Evolutionary conservation across 2,329 filamentous ascomycete species (phyloP), one percentile per base, ranked within the genome.

Genomic region (Aspergillus sp.): DNA sequence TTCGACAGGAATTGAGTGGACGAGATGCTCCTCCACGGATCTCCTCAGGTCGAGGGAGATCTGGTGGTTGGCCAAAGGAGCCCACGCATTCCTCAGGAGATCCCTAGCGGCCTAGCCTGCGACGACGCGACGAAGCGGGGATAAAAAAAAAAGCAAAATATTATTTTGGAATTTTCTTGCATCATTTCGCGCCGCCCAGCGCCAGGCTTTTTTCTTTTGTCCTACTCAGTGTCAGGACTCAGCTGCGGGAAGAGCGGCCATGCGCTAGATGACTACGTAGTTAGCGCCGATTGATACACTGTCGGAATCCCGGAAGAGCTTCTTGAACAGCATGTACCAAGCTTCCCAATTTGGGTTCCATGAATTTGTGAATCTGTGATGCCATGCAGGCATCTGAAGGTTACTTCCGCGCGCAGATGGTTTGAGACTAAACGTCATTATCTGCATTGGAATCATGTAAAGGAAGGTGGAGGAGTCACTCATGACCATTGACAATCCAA

Each of bases 181-280:
- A 46, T 28, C 38, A 51, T 30, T 30, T 34, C 46, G 9, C 43
- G 56, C 25, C 25, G 25, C 25, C 25, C 25, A 7, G 25, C 25
- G 25, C 25, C 25, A 28, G 30, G 19, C 4, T 51, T 47, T 51
- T 47, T 22, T 23, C 19, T 56, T 34, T 31, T 45, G 25, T 51
- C 48, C 22, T n/a, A 13, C 34, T 41, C 34, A 48, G n/a, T 51
- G 49, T 63, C 6, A 28, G 25, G 25, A 28, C 2, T 28, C 59
- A 59, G 59, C 62, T 64, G 56, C 62, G 48, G 56, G 17, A 56
- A 43, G 19, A 56, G 61, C 61, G 54, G 55, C 61, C 58, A 61
- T 34, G 17, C 47, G 48, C 54, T 30, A 58, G 49, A 22, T 51
- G 43, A 45, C 38, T 60, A 28, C 2, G 25, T 28, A 57, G 41